Evolutionary conservation across 768 basidiomycete species (phyloP).

Genomic region (Leccinellum luteum): DNA sequence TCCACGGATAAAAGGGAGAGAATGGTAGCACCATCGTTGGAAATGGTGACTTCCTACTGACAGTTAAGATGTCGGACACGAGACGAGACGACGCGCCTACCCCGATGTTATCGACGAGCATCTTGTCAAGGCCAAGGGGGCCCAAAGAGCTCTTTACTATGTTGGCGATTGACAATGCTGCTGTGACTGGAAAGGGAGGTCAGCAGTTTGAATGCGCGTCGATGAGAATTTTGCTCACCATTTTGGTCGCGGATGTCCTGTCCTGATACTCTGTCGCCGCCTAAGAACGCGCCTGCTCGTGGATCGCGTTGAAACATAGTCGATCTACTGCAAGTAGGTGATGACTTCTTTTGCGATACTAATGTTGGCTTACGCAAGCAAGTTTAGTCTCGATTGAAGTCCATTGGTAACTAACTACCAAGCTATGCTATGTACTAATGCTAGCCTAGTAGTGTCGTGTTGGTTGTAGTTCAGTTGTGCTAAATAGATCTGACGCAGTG

Average conservation of each 20-base stretch:
- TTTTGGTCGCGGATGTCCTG: slow-evolving; percentile 97
- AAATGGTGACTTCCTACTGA: slow-evolving; percentile 93
- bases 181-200: slow-evolving; percentile 62
- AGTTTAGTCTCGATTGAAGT: neutral
- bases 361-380: slow-evolving; percentile 22
- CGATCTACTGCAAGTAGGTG: neutral
- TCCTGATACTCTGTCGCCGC: slow-evolving; percentile 90
- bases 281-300: slow-evolving; percentile 86
- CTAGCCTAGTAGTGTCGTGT: neutral
- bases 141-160: slow-evolving; percentile 96
- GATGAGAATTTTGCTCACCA: slow-evolving; percentile 48
- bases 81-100: slow-evolving; percentile 43
- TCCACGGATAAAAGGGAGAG: slow-evolving; percentile 90
- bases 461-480: neutral
- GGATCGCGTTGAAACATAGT: slow-evolving; percentile 90
- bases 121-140: slow-evolving; percentile 92
- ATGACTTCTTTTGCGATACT: neutral
- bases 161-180: slow-evolving; percentile 95
- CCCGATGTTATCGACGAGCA: slow-evolving; percentile 98
- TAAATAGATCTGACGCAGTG: slow-evolving; percentile 10
- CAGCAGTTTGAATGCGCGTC: neutral
- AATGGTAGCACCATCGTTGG: slow-evolving; percentile 99
- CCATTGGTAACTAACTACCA: neutral
- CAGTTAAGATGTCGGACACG: slow-evolving; percentile 7
- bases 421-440: no score